phyloP scores from a whole-genome alignment of 768 basidiomycete species.

The Termitomyces sp. region DNA sequence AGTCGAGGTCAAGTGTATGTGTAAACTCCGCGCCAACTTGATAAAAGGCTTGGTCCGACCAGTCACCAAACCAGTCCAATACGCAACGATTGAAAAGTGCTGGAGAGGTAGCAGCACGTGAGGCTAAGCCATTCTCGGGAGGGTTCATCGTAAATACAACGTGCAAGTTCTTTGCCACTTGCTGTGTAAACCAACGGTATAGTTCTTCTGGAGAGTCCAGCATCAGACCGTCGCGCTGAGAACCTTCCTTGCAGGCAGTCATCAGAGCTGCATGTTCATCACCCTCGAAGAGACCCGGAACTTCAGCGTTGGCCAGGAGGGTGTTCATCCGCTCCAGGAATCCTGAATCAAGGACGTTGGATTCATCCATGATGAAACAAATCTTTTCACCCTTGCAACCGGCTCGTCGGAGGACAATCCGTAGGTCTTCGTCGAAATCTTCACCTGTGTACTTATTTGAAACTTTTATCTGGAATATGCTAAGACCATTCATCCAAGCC shows the following conservation, averaged over 20 bases:
- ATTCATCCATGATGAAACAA: constrained; percentile 99
- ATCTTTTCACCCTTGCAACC: constrained; percentile 99
- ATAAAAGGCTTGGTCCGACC: constrained; percentile 98
- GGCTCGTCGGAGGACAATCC: constrained; percentile 89
- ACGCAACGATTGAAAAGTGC: constrained; percentile 99
- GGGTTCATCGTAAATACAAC: constrained; percentile 99
- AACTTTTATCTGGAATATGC: constrained; percentile 99
- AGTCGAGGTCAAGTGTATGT: constrained; percentile 86
- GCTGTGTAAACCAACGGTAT: constrained; percentile 98
- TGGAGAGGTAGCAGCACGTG: constrained; percentile 94
- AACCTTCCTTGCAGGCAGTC: constrained; percentile 99
- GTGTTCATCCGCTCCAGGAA: constrained; percentile 99
- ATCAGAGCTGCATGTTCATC: constrained; percentile 97
- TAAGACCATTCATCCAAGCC: constrained; percentile 99
- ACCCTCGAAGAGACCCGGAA: constrained; percentile 99
- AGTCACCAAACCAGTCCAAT: constrained; percentile 99
- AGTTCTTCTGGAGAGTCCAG: constrained; percentile 97
- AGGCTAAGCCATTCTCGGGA: constrained; percentile 92
- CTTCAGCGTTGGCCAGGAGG: constrained; percentile 97
- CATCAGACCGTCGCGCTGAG: constrained; percentile 98
- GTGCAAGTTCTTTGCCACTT: constrained; percentile 96
- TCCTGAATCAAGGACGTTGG: constrained; percentile 97
- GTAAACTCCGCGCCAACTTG: constrained; percentile 99
- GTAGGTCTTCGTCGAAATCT: constrained; percentile 97
- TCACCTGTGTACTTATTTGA: constrained; percentile 99